Evolutionary conservation across 305 asterid genomes (phyloP).

Genomic region (Fraxinus velutina): DNA sequence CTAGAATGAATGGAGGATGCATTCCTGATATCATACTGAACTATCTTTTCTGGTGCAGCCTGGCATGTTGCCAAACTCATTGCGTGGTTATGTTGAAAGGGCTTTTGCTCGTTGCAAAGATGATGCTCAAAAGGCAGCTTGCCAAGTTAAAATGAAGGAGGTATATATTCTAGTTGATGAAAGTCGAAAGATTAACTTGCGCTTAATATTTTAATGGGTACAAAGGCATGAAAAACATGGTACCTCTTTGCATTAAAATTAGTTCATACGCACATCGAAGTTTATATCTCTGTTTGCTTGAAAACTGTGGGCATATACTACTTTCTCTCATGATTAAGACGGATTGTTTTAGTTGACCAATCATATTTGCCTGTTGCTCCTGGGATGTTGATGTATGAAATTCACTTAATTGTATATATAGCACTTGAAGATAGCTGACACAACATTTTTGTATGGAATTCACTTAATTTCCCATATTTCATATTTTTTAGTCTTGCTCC

Average conservation of each 20-base stretch:
- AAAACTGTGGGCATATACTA: constrained; percentile 2
- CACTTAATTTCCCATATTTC: not conserved
- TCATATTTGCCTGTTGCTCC: not conserved
- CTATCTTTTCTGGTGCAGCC: constrained; percentile 56
- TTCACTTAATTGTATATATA: not conserved
- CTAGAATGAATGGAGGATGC: constrained; percentile 17
- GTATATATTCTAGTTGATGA: constrained; percentile 37
- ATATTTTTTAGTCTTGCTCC: not conserved
- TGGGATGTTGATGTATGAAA: not conserved
- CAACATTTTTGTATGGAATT: not conserved
- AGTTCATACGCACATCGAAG: not conserved
- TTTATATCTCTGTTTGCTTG: constrained; percentile 14
- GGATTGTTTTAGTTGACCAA: not conserved
- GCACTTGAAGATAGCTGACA: not conserved
- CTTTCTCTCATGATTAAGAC: not conserved
- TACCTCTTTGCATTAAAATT: constrained; percentile 8
- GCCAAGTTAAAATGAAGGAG: constrained; percentile 90
- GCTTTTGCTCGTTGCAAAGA: constrained; percentile 93
- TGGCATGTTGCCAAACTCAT: constrained; percentile 74
- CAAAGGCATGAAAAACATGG: constrained; percentile 18
- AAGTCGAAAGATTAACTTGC: constrained; percentile 10
- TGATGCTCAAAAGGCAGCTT: constrained; percentile 72
- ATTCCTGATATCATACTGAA: constrained; percentile 19
- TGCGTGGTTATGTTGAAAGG: constrained; percentile 98
- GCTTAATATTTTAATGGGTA: constrained; percentile 1